Evolutionary conservation across 2,329 filamentous ascomycete species (phyloP).

Genomic region (Calonectria naviculata): DNA sequence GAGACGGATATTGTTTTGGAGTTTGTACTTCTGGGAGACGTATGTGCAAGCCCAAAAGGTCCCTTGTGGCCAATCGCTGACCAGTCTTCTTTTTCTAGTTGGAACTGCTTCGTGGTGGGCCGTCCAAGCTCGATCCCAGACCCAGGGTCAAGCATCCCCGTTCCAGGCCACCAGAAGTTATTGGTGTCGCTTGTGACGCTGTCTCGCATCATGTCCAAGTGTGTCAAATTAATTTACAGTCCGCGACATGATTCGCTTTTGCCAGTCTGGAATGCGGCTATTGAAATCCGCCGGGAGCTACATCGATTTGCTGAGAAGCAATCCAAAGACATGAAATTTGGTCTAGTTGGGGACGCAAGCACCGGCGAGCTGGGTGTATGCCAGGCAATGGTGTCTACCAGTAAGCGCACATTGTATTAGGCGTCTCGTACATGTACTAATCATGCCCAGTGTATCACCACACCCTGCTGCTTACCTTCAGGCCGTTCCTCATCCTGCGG

Average conservation of each 20-base stretch:
- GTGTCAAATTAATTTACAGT: slow-evolving; percentile 53
- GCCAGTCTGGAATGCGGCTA: slow-evolving; percentile 46
- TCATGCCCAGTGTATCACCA: slow-evolving; percentile 52
- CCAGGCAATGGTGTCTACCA: slow-evolving; percentile 52
- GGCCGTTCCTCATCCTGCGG: slow-evolving; percentile 56
- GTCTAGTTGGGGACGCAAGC: slow-evolving; percentile 49
- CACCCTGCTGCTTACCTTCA: slow-evolving; percentile 53
- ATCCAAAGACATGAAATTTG: slow-evolving; percentile 44
- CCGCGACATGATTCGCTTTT: slow-evolving; percentile 50
- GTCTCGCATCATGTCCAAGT: slow-evolving; percentile 52
- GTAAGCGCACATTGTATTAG: slow-evolving; percentile 40
- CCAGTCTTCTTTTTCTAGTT: slow-evolving; percentile 40
- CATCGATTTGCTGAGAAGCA: slow-evolving; percentile 43
- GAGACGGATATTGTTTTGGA: slow-evolving; percentile 48
- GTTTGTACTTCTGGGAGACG: slow-evolving; percentile 56
- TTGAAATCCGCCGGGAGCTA: slow-evolving; percentile 44
- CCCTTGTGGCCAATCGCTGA: neutral
- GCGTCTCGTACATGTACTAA: neutral
- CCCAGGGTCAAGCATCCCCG: slow-evolving; percentile 49
- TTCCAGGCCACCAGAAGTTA: slow-evolving; percentile 50
- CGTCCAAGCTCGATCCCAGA: slow-evolving; percentile 52
- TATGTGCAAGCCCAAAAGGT: slow-evolving; percentile 31
- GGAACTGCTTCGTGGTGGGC: slow-evolving; percentile 55
- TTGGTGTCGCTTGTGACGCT: slow-evolving; percentile 48
- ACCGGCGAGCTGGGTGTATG: slow-evolving; percentile 51